phyloP scores from a whole-genome alignment of 495 filamentous ascomycete species.

The Tetracladium marchalianum region DNA sequence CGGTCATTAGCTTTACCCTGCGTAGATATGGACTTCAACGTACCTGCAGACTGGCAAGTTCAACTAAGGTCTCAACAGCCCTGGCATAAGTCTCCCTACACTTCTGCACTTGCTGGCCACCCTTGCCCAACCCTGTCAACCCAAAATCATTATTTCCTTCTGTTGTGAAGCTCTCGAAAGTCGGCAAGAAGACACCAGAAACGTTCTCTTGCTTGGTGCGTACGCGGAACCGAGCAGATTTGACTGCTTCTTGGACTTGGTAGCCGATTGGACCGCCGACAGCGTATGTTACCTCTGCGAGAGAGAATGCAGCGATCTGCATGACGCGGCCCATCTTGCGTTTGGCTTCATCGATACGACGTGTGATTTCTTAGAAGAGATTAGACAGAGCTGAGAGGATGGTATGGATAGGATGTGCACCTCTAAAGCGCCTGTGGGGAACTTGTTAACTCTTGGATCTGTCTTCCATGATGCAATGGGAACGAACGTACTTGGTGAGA shows the following conservation, averaged over 20 bases:
- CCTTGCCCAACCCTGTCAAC: conserved; percentile 91
- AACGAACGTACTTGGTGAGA: conserved; percentile 61
- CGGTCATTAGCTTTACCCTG: not conserved
- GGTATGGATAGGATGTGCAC: conserved; percentile 30
- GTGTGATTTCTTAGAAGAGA: conserved; percentile 71
- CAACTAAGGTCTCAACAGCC: conserved; percentile 92
- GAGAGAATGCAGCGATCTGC: conserved; percentile 96
- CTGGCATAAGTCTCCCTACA: conserved; percentile 96
- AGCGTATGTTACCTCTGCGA: conserved; percentile 96
- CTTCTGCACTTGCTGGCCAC: conserved; percentile 91
- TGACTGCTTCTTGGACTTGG: conserved; percentile 93
- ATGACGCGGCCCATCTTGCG: conserved; percentile 99
- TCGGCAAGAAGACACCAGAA: conserved; percentile 84
- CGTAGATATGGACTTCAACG: not conserved
- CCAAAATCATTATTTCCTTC: conserved; percentile 95
- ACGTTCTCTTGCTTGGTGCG: conserved; percentile 97
- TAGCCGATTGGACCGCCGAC: conserved; percentile 93
- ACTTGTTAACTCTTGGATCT: conserved; percentile 1
- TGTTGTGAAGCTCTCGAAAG: conserved; percentile 79
- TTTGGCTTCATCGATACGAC: conserved; percentile 96
- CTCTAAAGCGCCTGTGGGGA: conserved; percentile 67
- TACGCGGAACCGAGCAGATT: conserved; percentile 82
- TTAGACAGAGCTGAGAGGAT: not conserved
- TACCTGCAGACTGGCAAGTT: conserved; percentile 87
- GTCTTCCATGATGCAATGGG: not conserved